These are phyloP conservation scores for Trypanosoma brucei DNA, from an alignment of 208 protist genomes.

Conservation along the genomic window DNA sequence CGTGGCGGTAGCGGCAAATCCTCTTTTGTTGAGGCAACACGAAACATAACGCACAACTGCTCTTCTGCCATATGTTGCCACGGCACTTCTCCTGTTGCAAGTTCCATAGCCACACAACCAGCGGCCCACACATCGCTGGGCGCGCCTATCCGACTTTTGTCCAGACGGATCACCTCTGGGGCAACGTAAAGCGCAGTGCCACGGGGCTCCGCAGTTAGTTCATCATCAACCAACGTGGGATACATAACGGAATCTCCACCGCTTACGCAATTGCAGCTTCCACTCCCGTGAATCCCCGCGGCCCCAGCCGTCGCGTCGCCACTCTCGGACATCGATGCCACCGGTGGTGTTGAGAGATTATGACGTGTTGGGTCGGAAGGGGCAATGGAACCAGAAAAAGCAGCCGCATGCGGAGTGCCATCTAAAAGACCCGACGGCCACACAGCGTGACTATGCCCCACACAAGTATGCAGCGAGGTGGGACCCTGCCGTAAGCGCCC, in stretches of 20 bases:
- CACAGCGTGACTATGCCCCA: not conserved
- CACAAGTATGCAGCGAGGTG: not conserved
- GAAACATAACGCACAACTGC: constrained; percentile 19
- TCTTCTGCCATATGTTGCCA: constrained; percentile 23
- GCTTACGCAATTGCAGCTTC: not conserved
- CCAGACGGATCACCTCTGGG: constrained; percentile 60
- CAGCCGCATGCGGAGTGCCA: too few relatives aligned
- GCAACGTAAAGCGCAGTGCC: constrained; percentile 64
- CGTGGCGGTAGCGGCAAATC: constrained; percentile 67
- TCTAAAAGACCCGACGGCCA: too few relatives aligned
- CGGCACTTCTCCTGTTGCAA: constrained; percentile 26
- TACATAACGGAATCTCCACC: constrained; percentile 13
- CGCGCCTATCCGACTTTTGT: constrained; percentile 28
- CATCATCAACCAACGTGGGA: constrained; percentile 47
- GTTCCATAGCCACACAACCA: constrained; percentile 37
- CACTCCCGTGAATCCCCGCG: not conserved
- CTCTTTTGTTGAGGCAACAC: constrained; percentile 33
- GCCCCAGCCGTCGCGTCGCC: not conserved
- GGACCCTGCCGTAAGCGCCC: constrained; percentile 54
- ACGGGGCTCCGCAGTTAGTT: constrained; percentile 71
- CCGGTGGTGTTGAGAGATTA: too few relatives aligned
- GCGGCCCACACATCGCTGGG: constrained; percentile 35
- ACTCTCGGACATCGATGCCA: not conserved
- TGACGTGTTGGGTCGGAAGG: too few relatives aligned
- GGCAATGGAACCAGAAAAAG: too few relatives aligned